Base-by-base conservation (phyloP, 1,139 yeast genomes). In the Pichia inconspicua region DNA sequence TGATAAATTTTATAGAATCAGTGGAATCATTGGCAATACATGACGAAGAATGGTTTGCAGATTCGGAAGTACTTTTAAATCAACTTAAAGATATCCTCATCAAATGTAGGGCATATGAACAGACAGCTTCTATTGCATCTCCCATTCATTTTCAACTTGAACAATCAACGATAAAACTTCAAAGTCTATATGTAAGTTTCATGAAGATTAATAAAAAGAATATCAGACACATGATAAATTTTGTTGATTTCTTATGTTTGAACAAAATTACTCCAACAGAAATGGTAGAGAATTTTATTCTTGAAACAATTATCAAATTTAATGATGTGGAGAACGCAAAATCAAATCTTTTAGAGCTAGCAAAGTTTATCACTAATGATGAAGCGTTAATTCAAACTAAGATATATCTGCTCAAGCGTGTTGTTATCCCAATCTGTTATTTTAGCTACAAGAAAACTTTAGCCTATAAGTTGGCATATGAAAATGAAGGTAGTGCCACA, bases 1-100 rank as follows among this genome's bases (percentile, higher is more conserved):
- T 81, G 59, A 82, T 92, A 19, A 89, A 89, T 60, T 67, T 83
- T 49, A 72, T 88, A 43, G 92, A 84, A 56, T 66, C 86, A 47
- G 67, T 85, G 36, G 69, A 69, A 30, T 75, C 86, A 0, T 66
- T 87, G 42, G 66, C 76, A 11, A 60, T 64, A 1, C 69, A 74
- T 48, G 89, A 85, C 44, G 53, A 58, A 1, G 77, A 71, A 1
- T 89, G 96, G 96, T 70, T 86, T 48, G 67, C 67, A 36, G 60
- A 63, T 1, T 85, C 83, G 58, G 70, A 72, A 36, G 77, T 72
- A 1, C 55, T 76, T 1, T 61, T 84, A 27, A 43, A 53, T 7
- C 49, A 51, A 19, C 28, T 62, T 22, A 62, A 73, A n/a, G 67
- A 70, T 7, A 65, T 82, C 46, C 71, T 78, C 1, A 65, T 69